Evolutionary conservation across 2,329 filamentous ascomycete genomes (phyloP).

Genomic region (Penicillium italicum): DNA sequence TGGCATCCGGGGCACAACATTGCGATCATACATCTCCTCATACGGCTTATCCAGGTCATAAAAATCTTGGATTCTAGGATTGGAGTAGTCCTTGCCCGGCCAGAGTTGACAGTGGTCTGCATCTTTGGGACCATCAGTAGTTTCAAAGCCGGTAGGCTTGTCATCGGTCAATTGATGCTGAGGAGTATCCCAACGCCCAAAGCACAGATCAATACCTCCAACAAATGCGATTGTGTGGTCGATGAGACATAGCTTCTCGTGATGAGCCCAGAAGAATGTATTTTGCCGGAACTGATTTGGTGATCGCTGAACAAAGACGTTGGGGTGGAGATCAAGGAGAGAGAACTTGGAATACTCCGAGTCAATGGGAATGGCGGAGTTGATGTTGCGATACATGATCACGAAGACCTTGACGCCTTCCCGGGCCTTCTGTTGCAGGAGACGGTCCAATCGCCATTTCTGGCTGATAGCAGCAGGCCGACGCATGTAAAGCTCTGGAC

Average conservation of each 20-base stretch:
- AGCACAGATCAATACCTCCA: conserved; percentile 93
- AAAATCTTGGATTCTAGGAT: conserved; percentile 92
- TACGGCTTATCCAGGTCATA: conserved; percentile 90
- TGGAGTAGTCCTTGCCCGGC: conserved; percentile 98
- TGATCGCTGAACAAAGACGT: conserved; percentile 92
- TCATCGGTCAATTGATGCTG: conserved; percentile 89
- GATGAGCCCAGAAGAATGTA: conserved; percentile 98
- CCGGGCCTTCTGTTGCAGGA: conserved; percentile 87
- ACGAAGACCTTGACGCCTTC: conserved; percentile 98
- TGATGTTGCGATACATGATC: conserved; percentile 96
- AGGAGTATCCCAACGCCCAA: conserved; percentile 94
- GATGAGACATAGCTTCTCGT: conserved; percentile 96
- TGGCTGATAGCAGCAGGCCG: conserved; percentile 92
- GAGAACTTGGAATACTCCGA: conserved; percentile 98
- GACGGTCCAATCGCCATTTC: conserved; percentile 91
- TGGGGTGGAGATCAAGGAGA: conserved; percentile 88
- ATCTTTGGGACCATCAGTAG: conserved; percentile 71
- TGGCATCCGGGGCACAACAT: conserved; percentile 85
- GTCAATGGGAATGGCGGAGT: conserved; percentile 94
- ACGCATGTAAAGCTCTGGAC: conserved; percentile 91
- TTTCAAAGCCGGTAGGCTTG: conserved; percentile 90
- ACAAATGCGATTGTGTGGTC: conserved; percentile 96
- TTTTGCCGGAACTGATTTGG: conserved; percentile 98
- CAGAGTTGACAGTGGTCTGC: conserved; percentile 91
- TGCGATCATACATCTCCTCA: conserved; percentile 97